Base-by-base conservation (phyloP, 208 protist genomes). In the Naegleria fowleri region DNA sequence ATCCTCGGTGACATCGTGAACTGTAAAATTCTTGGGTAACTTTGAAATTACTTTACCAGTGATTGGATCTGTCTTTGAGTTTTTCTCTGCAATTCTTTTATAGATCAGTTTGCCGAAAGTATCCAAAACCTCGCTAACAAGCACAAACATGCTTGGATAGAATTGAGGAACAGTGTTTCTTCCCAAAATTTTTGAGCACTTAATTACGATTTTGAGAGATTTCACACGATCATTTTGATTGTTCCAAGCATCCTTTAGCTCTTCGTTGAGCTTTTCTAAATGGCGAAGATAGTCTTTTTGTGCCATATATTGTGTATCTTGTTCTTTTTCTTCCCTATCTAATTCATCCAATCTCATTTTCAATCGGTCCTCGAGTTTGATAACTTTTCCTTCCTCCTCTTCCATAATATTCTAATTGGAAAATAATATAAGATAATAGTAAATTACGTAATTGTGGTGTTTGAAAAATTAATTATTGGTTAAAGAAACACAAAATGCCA, bases 121-220 rank as follows among this genome's bases (percentile, higher is more conserved):
- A 92, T 98, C 96, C 38, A 98, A 92, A 29, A 97, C 94, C 84
- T 96, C 92, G 19, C 95, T 93, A 7, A 96, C 92, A 22, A 98
- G 91, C 4, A 97, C 95, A 92, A 96, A 98, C 90, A 97, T 94
- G 91, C 91, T 94, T 58, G 96, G 96, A 91, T 97, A 98, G 91
- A 97, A 97, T 41, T 83, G 48, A 11, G 93, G 92, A 29, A 93
- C 38, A 40, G 7, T 40, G 41, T 41, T 90, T 13, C 25, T 79
- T 13, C 38, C 87, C 0, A 90, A 16, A 41, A 90, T 51, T 36
- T 90, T 90, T 9, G 52, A 33, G 19, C 87, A 90, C n/a, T 83
- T 79, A 38, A 90, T 90, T 0, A 79, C 55, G 43, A 90, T 83
- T 51, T 90, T 90, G 25, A 90, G 43, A 39, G 87, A 40, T 75